Percentiles rank a stretch among this genome's conserved stretches.
Conservation (phyloP, 2,329 filamentous ascomycete genomes). For the Aspergillus ruber region DNA sequence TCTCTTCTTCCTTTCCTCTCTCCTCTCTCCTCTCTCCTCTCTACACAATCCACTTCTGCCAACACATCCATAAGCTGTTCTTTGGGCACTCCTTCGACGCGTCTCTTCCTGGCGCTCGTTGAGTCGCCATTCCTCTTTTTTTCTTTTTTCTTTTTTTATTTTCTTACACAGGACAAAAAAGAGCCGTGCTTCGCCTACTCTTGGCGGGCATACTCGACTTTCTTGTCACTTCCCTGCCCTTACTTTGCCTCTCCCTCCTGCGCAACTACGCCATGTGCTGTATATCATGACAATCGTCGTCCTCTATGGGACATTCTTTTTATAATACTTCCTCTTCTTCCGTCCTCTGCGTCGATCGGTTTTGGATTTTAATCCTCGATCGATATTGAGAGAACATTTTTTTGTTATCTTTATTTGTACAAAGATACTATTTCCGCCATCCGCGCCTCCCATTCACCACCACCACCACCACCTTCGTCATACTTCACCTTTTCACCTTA, state of each 20-base stretch:
- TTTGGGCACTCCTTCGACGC: conserved; percentile 16
- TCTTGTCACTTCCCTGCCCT: conserved; percentile 8
- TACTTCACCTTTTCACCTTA: background rate
- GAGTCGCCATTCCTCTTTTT: conserved; percentile 16
- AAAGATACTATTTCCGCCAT: conserved; percentile 3
- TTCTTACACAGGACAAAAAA: conserved; percentile 20
- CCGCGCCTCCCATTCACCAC: background rate
- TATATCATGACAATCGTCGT: conserved; percentile 39
- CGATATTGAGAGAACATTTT: conserved; percentile 21
- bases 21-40: conserved; percentile 13
- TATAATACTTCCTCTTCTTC: conserved; percentile 2
- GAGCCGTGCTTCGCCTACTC: conserved; percentile 6
- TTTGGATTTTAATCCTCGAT: conserved; percentile 15
- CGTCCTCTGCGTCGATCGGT: conserved; percentile 23
- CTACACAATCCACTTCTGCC: conserved; percentile 9
- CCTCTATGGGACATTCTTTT: conserved; percentile 28
- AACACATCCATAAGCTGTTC: conserved; percentile 15
- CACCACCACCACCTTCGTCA: background rate
- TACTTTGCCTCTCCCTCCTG: conserved; percentile 9
- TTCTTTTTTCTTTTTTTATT: background rate
- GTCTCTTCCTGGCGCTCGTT: conserved; percentile 24
- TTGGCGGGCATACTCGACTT: conserved; percentile 17
- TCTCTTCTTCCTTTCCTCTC: conserved; percentile 7
- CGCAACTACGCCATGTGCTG: conserved; percentile 25
- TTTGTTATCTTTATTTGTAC: conserved; percentile 2